Percentiles rank a stretch among this genome's conserved stretches.
phyloP scores from a whole-genome alignment of 768 basidiomycete genomes.

The Rhizopogon sp. region DNA sequence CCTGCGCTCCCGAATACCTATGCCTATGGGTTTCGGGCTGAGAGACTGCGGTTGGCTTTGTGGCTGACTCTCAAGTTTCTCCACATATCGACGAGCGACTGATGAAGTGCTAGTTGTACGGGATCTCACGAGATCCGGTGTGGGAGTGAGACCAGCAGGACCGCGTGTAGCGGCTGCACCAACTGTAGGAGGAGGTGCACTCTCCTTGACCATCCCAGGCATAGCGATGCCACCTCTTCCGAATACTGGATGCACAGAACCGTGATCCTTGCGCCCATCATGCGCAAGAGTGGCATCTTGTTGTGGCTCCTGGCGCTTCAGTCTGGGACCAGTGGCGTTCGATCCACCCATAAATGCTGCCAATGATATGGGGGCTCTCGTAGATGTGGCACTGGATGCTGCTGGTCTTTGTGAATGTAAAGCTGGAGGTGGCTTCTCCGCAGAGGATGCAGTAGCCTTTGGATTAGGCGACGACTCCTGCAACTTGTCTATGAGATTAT shows the following conservation, averaged over 20 bases:
- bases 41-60: slow-evolving; percentile 27
- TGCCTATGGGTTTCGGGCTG: slow-evolving; percentile 21
- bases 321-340: slow-evolving; percentile 60
- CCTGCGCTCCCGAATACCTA: slow-evolving; percentile 42
- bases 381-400: slow-evolving; percentile 19
- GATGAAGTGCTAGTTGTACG: slow-evolving; percentile 33
- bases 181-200: slow-evolving; percentile 4
- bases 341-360: slow-evolving; percentile 80
- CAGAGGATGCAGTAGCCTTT: neutral
- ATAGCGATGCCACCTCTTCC: slow-evolving; percentile 72
- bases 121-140: slow-evolving; percentile 15
- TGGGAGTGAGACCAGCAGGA: slow-evolving; percentile 1
- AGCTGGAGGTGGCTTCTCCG: slow-evolving; percentile 1
- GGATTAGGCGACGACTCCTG: slow-evolving; percentile 10
- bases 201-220: slow-evolving; percentile 53
- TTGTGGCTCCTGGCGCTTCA: slow-evolving; percentile 71
- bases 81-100: slow-evolving; percentile 27
- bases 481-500: slow-evolving; percentile 14
- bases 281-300: slow-evolving; percentile 63
- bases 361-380: slow-evolving; percentile 53
- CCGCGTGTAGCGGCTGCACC: neutral
- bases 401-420: slow-evolving; percentile 11
- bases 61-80: slow-evolving; percentile 34
- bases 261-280: slow-evolving; percentile 49
- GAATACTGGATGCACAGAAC: slow-evolving; percentile 68